Evolutionary conservation across 257 asterid genomes (phyloP).

Genomic region (Oldenlandia corymbosa): DNA sequence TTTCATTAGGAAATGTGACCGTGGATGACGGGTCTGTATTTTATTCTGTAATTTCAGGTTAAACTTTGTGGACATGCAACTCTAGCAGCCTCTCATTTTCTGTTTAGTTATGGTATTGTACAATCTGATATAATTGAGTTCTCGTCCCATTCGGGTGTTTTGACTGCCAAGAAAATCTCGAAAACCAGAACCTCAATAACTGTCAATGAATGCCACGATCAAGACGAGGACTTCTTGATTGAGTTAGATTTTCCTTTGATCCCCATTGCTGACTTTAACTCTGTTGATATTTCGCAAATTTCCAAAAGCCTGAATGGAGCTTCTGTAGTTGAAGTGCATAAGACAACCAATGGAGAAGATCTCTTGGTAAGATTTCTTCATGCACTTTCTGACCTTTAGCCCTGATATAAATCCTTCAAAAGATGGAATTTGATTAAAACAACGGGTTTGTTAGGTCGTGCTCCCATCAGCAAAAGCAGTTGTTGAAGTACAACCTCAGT

Average conservation of each 20-base stretch:
- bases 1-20: too few species aligned
- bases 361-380: constrained; percentile 47
- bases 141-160: constrained; percentile 60
- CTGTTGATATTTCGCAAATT: constrained; percentile 36
- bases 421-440: not conserved
- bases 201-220: constrained; percentile 27
- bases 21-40: not conserved
- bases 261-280: constrained; percentile 34
- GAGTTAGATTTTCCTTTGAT: constrained; percentile 76
- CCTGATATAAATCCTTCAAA: too few species aligned
- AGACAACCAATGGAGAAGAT: constrained; percentile 46
- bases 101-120: constrained; percentile 45
- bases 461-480: constrained; percentile 67
- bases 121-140: constrained; percentile 55
- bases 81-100: constrained; percentile 71
- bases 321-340: constrained; percentile 48
- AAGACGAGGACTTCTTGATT: constrained; percentile 36
- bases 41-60: constrained; percentile 43
- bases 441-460: constrained; percentile 54
- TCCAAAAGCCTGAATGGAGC: constrained; percentile 59
- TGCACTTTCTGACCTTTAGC: not conserved
- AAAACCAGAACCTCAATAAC: constrained; percentile 19
- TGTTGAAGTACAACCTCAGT: constrained; percentile 42
- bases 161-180: constrained; percentile 55
- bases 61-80: constrained; percentile 91